Percentiles rank a stretch among this genome's conserved stretches.
phyloP scores from a whole-genome alignment of 495 filamentous ascomycete genomes.

The Poronia punctata region DNA sequence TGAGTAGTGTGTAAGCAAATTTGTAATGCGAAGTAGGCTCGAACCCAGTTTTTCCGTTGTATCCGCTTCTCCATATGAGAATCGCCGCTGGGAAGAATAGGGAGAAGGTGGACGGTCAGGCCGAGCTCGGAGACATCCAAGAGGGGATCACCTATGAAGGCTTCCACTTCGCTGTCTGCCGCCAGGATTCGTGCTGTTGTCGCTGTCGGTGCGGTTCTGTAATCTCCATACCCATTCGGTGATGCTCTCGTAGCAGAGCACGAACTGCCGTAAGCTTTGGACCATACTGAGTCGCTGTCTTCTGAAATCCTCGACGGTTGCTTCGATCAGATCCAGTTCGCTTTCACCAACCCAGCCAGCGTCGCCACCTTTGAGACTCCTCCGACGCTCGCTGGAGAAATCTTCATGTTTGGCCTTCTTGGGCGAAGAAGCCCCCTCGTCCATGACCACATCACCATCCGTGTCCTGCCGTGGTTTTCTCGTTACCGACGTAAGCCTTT shows the following conservation, averaged over 20 bases:
- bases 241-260: conserved; percentile 92
- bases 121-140: background rate
- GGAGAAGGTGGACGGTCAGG: background rate
- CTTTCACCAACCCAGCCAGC: conserved; percentile 42
- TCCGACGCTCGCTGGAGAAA: background rate
- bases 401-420: conserved; percentile 7
- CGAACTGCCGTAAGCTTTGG: conserved; percentile 88
- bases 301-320: conserved; percentile 84
- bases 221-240: conserved; percentile 69
- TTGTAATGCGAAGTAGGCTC: too few relatives aligned
- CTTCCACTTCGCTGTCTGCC: conserved; percentile 25
- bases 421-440: conserved; percentile 3
- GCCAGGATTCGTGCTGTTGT: conserved; percentile 36
- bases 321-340: conserved; percentile 68
- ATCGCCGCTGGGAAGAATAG: too few relatives aligned
- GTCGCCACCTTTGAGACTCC: conserved; percentile 22
- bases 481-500: conserved; percentile 39
- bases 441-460: conserved; percentile 42
- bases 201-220: conserved; percentile 28
- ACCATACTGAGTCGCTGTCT: conserved; percentile 92
- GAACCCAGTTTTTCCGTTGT: too few relatives aligned
- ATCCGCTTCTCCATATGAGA: too few relatives aligned
- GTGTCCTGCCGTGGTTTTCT: conserved; percentile 23
- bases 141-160: conserved; percentile 13
- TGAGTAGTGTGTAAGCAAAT: too few relatives aligned